Base-by-base conservation (phyloP, 306 rosid genomes). In the Vigna radiata region DNA sequence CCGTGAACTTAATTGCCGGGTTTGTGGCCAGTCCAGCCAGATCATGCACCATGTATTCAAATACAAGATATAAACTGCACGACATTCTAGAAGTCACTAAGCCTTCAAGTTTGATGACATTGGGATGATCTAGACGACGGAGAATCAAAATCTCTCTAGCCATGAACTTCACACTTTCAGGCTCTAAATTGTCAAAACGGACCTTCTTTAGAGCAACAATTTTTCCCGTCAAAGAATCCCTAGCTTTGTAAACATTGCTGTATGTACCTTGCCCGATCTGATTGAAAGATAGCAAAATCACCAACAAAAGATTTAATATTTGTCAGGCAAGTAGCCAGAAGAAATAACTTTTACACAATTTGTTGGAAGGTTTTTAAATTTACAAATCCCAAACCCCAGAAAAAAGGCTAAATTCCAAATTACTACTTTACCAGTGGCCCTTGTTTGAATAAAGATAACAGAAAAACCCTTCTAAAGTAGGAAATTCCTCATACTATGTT, bases 251-350 rank as follows among this genome's bases (percentile, higher is more conserved):
- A 81, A 84, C 87, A 68, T 81, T 84, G 73, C 87, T 84, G 49
- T 81, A 84, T 33, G 87, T 84, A 52, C 87, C 87, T 64, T 84
- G 87, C 52, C 87, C 87, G 47, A 84, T 84, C 87, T 84, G 81
- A 82, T 48, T 65, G 72, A 79, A 55, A 79, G 37, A 64, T 48
- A 76, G 60, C 2, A 80, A 76, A 68, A 12, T 12, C 4, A 76
- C 47, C 67, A 62, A 19, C 53, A 43, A 83, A 75, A 82, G 52
- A 79, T 63, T 29, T 82, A 74, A 72, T 29, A 63, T 44, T 55
- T 67, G 55, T 18, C 73, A 73, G 4, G 60, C 25, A 44, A 44
- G 23, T 48, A 23, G 13, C 55, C 10, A 29, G 47, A n/a, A 43
- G 18, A 23, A 67, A 19, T 64, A 70, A 62, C 56, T 33, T 55